Percentiles rank a stretch among this genome's conserved stretches.
Evolutionary conservation across 2,329 filamentous ascomycete genomes (phyloP).

Genomic region (Bertia moriformis): DNA sequence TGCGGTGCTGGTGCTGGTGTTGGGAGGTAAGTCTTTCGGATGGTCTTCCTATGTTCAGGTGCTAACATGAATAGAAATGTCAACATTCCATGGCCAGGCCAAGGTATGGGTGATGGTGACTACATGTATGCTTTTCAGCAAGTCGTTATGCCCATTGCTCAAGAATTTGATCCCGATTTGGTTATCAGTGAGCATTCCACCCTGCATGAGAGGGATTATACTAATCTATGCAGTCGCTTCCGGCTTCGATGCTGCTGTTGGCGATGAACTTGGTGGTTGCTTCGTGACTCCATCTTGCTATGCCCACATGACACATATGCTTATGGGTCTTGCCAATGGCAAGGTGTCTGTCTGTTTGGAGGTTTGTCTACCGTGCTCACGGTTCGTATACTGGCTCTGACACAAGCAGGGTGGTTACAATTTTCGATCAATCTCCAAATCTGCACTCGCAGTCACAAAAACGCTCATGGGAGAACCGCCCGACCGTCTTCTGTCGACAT

Average conservation of each 20-base stretch:
- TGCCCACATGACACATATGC: constrained; percentile 66
- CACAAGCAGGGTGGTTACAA: constrained; percentile 70
- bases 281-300: constrained; percentile 58
- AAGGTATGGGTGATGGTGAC: constrained; percentile 55
- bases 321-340: constrained; percentile 56
- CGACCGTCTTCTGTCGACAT: constrained; percentile 37
- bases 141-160: constrained; percentile 60
- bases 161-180: constrained; percentile 60
- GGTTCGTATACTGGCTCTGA: neutral
- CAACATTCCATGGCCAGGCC: constrained; percentile 45
- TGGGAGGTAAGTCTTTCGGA: constrained; percentile 28
- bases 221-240: constrained; percentile 33
- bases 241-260: constrained; percentile 61
- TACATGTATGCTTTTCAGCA: constrained; percentile 63
- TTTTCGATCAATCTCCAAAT: constrained; percentile 78
- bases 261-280: constrained; percentile 57
- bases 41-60: neutral
- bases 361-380: neutral
- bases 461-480: constrained; percentile 95
- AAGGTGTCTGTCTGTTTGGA: constrained; percentile 83
- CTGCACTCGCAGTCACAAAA: constrained; percentile 76
- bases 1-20: constrained; percentile 40
- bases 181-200: constrained; percentile 29
- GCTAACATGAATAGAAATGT: constrained; percentile 30
- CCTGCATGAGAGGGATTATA: neutral